Base-by-base conservation (phyloP, 202 grass and related monocot genomes). In the Brachypodium distachyon region DNA sequence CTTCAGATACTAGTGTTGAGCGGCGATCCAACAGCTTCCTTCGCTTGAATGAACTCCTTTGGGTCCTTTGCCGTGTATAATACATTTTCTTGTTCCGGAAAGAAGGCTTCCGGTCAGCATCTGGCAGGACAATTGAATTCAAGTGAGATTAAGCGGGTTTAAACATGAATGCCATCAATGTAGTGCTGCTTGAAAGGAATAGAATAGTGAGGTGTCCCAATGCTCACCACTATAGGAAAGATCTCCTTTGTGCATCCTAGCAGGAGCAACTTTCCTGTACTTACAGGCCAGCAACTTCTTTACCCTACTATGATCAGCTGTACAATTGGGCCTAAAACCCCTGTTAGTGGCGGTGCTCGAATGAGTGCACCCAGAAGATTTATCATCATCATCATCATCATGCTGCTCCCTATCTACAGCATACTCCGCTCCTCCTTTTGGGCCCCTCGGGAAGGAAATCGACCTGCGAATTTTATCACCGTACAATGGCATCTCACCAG, bases 11-110 rank as follows among this genome's bases (percentile, higher is more conserved):
- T 74, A 80, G 79, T 55, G 73, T 28, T 36, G 81, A 81, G 68
- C 61, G 56, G 69, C 79, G 85, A 80, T 94, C 83, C 34, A 85
- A 90, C 77, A 83, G 67, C 82, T 92, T 98, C 83, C 82, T 95
- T 68, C 89, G 91, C 86, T 99, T 99, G 68, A 95, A 99, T 80
- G 85, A 81, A 83, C 85, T 88, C 80, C 91, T 90, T 51, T 99
- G 96, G 59, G 92, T 93, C 63, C 92, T 96, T 84, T 93, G 96
- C 12, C 92, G 83, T 31, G 87, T 96, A 80, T 95, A 99, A 87
- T 82, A 85, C 71, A 95, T 84, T 81, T 87, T 93, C 63, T 92
- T 99, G 70, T 86, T 77, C 32, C 57, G 67, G 71, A 93, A 93
- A 79, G 67, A 81, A 47, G 81, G 70, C 52, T 93, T 91, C 58